These are phyloP conservation scores for Agaricus sinodeliciosus DNA, from an alignment of 768 basidiomycete species.

Conservation along the genomic window DNA sequence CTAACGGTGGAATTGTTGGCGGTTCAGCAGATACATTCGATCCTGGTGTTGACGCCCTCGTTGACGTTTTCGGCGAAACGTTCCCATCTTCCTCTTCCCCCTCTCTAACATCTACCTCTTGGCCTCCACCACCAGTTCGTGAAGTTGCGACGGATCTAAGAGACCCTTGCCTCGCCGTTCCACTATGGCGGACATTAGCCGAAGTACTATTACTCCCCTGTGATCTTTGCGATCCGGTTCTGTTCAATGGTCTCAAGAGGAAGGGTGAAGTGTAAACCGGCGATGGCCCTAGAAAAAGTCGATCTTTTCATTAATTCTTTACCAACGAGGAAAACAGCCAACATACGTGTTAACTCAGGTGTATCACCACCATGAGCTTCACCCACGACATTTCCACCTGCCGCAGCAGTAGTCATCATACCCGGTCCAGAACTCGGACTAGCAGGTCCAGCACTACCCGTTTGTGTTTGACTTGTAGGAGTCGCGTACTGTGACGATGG, in stretches of 20 bases:
- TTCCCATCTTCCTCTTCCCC: background rate
- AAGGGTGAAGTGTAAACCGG: slow-evolving; percentile 45
- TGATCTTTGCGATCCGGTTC: slow-evolving; percentile 58
- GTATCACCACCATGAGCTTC: slow-evolving; percentile 30
- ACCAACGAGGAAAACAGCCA: background rate
- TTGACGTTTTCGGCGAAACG: background rate
- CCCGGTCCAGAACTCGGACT: background rate
- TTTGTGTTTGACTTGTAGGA: background rate
- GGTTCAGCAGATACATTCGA: slow-evolving; percentile 6
- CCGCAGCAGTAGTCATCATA: slow-evolving; percentile 15
- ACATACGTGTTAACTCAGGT: slow-evolving; percentile 41
- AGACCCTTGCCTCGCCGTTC: background rate
- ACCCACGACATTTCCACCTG: slow-evolving; percentile 4
- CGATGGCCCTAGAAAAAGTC: slow-evolving; percentile 34
- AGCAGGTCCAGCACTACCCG: background rate
- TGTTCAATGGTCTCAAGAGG: slow-evolving; percentile 57
- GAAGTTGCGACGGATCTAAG: background rate
- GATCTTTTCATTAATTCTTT: background rate
- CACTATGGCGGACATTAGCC: slow-evolving; percentile 35
- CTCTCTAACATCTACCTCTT: background rate
- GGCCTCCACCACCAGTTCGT: too few relatives aligned
- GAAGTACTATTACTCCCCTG: slow-evolving; percentile 33
- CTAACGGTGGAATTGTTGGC: slow-evolving; percentile 54
- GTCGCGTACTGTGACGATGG: slow-evolving; percentile 5
- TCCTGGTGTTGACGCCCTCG: background rate